A percentile compares a stretch with the other conserved stretches of the same genome.
phyloP scores from a whole-genome alignment of 1,139 yeast species.

The Schwanniomyces etchellsii region DNA sequence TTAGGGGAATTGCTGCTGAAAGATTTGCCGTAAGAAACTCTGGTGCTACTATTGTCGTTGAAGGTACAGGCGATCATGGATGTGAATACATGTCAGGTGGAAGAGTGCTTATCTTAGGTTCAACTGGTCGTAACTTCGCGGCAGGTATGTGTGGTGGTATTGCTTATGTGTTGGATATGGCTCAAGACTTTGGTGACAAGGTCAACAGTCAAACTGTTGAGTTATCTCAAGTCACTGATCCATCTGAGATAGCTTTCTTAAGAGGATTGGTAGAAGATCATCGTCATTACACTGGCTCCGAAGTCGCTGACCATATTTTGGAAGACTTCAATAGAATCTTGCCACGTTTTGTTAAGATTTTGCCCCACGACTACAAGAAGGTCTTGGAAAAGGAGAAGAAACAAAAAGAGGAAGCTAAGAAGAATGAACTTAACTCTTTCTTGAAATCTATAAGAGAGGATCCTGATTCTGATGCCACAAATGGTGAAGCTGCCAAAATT shows the following conservation, averaged over 20 bases:
- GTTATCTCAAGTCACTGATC: slow-evolving; percentile 70
- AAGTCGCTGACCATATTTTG: slow-evolving; percentile 78
- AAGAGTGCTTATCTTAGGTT: slow-evolving; percentile 86
- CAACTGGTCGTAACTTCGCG: slow-evolving; percentile 92
- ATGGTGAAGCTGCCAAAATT: slow-evolving; percentile 68
- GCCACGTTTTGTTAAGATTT: slow-evolving; percentile 87
- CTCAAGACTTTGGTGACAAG: slow-evolving; percentile 80
- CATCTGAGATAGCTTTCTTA: slow-evolving; percentile 89
- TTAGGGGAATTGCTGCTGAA: slow-evolving; percentile 97
- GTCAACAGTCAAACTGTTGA: slow-evolving; percentile 83
- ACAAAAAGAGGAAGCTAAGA: slow-evolving; percentile 63
- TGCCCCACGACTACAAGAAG: slow-evolving; percentile 86
- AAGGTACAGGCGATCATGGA: slow-evolving; percentile 98
- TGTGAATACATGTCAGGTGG: slow-evolving; percentile 99
- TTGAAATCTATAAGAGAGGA: slow-evolving; percentile 69
- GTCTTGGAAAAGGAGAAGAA: slow-evolving; percentile 77
- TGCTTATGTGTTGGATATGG: slow-evolving; percentile 93
- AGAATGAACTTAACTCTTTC: slow-evolving; percentile 51
- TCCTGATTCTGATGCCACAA: slow-evolving; percentile 81
- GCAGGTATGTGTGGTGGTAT: slow-evolving; percentile 99
- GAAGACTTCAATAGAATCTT: slow-evolving; percentile 82
- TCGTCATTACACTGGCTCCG: slow-evolving; percentile 90
- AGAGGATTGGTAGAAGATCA: slow-evolving; percentile 94
- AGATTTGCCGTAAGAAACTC: slow-evolving; percentile 98
- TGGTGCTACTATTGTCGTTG: slow-evolving; percentile 95